Evolutionary conservation across 2,329 filamentous ascomycete genomes (phyloP), one percentile per base, ranked within the genome.

Genomic region (Nemania diffusa): DNA sequence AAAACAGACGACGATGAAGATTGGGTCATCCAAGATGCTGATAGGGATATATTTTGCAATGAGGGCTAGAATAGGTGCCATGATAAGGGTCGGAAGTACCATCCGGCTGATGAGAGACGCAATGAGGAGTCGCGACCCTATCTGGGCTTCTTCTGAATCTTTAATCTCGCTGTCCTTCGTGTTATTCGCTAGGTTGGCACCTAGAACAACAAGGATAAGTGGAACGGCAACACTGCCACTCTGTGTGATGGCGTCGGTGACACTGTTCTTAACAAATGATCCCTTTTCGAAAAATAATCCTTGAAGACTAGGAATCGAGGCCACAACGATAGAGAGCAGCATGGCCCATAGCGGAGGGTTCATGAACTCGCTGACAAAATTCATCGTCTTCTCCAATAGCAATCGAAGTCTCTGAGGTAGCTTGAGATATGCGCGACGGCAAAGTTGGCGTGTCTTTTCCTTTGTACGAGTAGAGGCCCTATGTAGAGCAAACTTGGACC

Each of bases 271-370:
- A 73, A 99, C 83, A 75, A 99, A 97, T 0, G 94, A 94, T 20
- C 92, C 95, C 42, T 94, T 89, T 59, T 90, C 85, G 80, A 98
- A 99, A 83, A 99, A 97, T 20, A 96, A 82, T 46, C 85, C 84
- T 78, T 99, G 95, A 7, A 99, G 86, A 0, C 83, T 77, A 0
- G 96, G 96, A 5, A 97, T 88, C 0, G 94, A 97, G 2, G 96
- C 96, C 5, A 99, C 92, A 57, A 97, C 81, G 52, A 98, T 90
- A n/a, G 96, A 93, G 44, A 90, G 84, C 37, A 98, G 83, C 96
- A 99, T 98, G 32, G 96, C 94, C 94, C 94, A 98, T 27, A 99
- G 89, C 0, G 96, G 96, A 48, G 96, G 95, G 80, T 98, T 98
- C 95, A 99, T 98, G 79, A 97, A 97, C 55, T 92, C 91, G 92